Conservation (phyloP, 805 yeast species). For the Metschnikowia hibisci region DNA sequence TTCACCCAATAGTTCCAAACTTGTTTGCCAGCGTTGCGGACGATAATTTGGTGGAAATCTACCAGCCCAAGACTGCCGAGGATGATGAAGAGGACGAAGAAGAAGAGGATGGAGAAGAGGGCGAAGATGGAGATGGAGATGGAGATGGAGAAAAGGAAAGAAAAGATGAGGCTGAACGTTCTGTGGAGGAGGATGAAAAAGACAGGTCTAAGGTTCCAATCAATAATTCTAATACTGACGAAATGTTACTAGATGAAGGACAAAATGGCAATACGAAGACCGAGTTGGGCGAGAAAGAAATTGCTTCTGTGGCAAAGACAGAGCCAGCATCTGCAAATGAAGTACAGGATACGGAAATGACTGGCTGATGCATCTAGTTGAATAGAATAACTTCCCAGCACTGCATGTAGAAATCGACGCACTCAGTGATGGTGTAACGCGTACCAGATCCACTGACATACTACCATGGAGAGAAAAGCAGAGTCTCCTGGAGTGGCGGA, state of each 20-base stretch:
- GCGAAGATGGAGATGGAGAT: constrained; percentile 16
- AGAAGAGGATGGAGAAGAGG: constrained; percentile 20
- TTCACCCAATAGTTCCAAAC: constrained; percentile 60
- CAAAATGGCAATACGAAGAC: background rate
- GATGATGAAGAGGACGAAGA: constrained; percentile 22
- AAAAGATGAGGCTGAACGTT: constrained; percentile 6
- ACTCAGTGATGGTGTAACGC: background rate
- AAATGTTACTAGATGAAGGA: constrained; percentile 1
- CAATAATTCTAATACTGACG: background rate
- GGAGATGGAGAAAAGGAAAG: constrained; percentile 7
- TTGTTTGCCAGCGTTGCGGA: constrained; percentile 68
- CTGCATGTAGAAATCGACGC: too few species aligned
- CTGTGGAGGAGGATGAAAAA: constrained; percentile 1
- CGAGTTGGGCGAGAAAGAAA: background rate
- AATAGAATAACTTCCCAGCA: background rate
- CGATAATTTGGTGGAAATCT: constrained; percentile 70
- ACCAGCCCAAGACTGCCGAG: constrained; percentile 55
- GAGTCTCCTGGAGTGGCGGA: background rate
- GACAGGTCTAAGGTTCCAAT: constrained; percentile 1
- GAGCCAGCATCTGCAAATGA: background rate
- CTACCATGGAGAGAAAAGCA: background rate
- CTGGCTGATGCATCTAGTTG: background rate
- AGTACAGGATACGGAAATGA: constrained; percentile 2
- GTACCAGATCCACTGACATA: background rate
- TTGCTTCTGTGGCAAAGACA: background rate